Evolutionary conservation across 352 stramenopile species (phyloP), one percentile per base, ranked within the genome.

Genomic region (Pythium sp.): DNA sequence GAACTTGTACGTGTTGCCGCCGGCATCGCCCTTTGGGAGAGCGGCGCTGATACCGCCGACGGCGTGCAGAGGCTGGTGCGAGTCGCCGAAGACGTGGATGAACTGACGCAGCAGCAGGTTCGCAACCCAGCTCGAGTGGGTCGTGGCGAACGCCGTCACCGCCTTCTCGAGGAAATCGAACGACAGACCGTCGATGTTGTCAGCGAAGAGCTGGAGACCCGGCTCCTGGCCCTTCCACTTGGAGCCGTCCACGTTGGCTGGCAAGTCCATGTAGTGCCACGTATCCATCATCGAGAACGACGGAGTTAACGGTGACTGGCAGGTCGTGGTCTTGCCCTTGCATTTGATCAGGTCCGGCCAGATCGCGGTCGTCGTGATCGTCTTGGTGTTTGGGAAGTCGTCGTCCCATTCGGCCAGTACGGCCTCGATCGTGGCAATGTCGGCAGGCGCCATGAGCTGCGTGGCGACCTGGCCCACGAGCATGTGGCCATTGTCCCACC

Each of bases 401-500:
- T 77, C 70, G 12, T 86, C 70, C 79, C 80, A 90, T 11, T 55
- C 67, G 15, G 63, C 62, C 28, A 88, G 67, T 57, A 88, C 70
- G n/a, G 54, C 68, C 36, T 90, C 68, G 65, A 90, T 86, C 1
- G 78, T 87, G 8, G 51, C 49, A 20, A 88, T 70, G 51, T 90
- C 82, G 2, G 49, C 63, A n/a, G 58, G 49, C 36, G 69, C 58
- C 80, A 89, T 76, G 55, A 85, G 75, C 63, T 89, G 77, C 58
- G 73, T 76, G 57, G 82, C 78, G 30, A 87, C 73, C 28, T 90
- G 67, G 4, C 78, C 76, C 7, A 86, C 75, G 22, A 87, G 66
- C 82, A 89, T 87, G 77, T 90, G 82, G 41, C 78, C 80, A 36
- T 86, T 87, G 71, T 90, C 82, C 82, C 82, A 90, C 80, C 80